Conservation (phyloP, 371 early-diverging fungal genomes). For the Batkoa obscura region DNA sequence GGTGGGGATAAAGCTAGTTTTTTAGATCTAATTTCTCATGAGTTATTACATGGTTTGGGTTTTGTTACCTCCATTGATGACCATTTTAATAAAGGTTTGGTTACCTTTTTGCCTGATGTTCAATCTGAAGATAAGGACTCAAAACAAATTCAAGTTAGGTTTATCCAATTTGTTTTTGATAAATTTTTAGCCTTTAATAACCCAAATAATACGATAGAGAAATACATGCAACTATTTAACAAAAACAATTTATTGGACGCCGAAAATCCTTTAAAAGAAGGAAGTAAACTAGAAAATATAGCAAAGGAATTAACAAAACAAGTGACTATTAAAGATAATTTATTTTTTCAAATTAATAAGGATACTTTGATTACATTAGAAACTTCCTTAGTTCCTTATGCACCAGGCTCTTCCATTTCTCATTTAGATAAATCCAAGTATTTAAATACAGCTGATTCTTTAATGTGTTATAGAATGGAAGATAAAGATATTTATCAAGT, state of each 20-base stretch:
- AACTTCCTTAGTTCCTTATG: slow-evolving; percentile 16
- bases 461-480: slow-evolving; percentile 25
- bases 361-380: slow-evolving; percentile 9
- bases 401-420: slow-evolving; percentile 24
- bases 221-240: no score
- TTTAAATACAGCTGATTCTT: slow-evolving; percentile 20
- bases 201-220: no score
- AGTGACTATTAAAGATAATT: not conserved
- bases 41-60: slow-evolving; percentile 40
- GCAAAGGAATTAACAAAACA: not conserved
- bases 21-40: slow-evolving; percentile 29
- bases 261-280: no score
- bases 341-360: not conserved
- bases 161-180: no score
- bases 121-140: not conserved
- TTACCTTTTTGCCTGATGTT: not conserved
- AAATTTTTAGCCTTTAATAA: no score
- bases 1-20: no score
- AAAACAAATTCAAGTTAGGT: no score
- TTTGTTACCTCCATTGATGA: slow-evolving; percentile 25
- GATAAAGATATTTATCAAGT: slow-evolving; percentile 12
- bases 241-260: no score
- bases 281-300: no score
- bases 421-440: slow-evolving; percentile 22
- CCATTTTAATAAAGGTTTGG: not conserved